Base-by-base conservation (phyloP, 164 flowering plant genomes). In the Stephania yunnanensis region DNA sequence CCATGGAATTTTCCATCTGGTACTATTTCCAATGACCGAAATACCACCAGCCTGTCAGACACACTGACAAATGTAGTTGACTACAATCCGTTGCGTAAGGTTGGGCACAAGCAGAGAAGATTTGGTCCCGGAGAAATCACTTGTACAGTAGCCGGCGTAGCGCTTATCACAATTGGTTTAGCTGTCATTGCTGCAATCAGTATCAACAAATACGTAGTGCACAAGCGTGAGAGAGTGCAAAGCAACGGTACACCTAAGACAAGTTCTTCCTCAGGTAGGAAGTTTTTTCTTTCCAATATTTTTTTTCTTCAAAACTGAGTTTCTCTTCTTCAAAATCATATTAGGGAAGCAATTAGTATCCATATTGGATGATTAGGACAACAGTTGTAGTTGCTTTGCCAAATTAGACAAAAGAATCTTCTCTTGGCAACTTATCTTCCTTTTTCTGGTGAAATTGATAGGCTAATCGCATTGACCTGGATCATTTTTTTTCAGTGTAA, bases 1-100 rank as follows among this genome's bases (percentile, higher is more conserved):
- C 89, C 95, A 1, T 90, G 96, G 97, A 71, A 72, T 52, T 89
- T 85, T 69, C 95, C 92, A 69, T 69, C 76, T 22, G 86, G 85
- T 10, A 68, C 19, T 67, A 22, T 78, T 13, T 84, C 91, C 6
- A 46, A 19, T 67, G 82, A 75, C 31, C 82, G 74, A 50, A 87
- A 89, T 73, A 81, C 84, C 65, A 77, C 71, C 45, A 80, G 78
- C 70, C 88, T 86, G 7, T 88, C 92, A 70, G 81, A 87, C 71
- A 75, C 86, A 68, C 80, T 91, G 74, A 84, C 92, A 22, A 94
- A 84, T 82, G 94, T 94, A 63, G 76, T 90, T 8, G 86, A 80
- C 79, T 86, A 77, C 77, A 78, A 83, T 76, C 90, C 93, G 53
- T 71, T 82, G 68, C 72, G 77, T 50, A 70, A 0, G 17, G 36